phyloP scores from a whole-genome alignment of 2,329 filamentous ascomycete species.

The Fusarium napiforme region DNA sequence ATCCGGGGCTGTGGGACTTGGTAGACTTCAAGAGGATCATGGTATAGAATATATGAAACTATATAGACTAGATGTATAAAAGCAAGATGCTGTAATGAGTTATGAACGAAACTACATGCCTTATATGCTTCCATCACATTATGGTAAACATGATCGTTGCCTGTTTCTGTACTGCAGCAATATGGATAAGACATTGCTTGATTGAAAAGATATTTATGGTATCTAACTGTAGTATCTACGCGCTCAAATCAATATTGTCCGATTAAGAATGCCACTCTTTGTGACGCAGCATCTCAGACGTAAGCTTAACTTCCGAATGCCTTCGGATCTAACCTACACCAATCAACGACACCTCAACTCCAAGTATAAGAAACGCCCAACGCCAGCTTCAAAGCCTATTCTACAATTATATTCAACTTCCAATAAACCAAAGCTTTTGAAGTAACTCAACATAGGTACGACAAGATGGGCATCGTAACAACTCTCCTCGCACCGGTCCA shows the following conservation, averaged over 20 bases:
- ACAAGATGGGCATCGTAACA: slow-evolving; percentile 28
- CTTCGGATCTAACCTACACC: slow-evolving; percentile 37
- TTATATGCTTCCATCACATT: accelerated
- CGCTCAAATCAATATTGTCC: neutral
- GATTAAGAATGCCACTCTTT: neutral
- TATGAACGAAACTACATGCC: neutral
- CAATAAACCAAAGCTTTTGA: accelerated
- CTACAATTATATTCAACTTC: neutral
- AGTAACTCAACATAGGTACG: neutral
- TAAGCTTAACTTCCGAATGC: slow-evolving; percentile 38
- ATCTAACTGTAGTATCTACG: neutral
- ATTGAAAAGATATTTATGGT: neutral
- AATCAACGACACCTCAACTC: neutral
- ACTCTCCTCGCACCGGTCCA: slow-evolving; percentile 50
- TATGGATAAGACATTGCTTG: accelerated
- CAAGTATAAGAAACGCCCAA: slow-evolving; percentile 12
- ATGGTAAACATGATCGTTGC: neutral
- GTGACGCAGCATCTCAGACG: neutral
- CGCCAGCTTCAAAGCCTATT: neutral
- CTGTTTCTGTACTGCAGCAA: neutral
- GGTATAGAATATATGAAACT: too few relatives aligned
- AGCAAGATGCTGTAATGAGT: neutral
- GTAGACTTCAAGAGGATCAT: neutral
- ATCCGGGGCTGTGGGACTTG: neutral
- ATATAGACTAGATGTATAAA: too few relatives aligned